A percentile compares a stretch with the other conserved stretches of the same genome.
Conservation (phyloP, 176 grass and related monocot genomes). For the Oryza punctata region DNA sequence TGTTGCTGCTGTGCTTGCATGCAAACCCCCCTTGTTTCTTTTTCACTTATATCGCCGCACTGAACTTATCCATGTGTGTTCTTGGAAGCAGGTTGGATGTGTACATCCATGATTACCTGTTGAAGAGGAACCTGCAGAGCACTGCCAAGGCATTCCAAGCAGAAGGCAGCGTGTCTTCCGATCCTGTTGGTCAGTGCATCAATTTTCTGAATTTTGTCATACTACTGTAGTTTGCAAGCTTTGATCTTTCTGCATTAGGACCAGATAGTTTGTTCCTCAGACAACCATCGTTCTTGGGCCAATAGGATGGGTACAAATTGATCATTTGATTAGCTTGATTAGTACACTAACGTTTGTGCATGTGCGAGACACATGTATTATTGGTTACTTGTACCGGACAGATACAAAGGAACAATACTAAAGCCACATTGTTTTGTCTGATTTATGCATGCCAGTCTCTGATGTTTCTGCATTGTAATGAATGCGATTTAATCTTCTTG, state of each 20-base stretch:
- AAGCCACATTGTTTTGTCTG: neutral
- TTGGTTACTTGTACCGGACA: neutral
- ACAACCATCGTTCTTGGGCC: neutral
- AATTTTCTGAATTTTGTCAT: neutral
- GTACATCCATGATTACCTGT: slow-evolving; percentile 78
- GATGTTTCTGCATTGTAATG: slow-evolving; percentile 32
- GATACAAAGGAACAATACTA: slow-evolving; percentile 5
- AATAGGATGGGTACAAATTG: neutral
- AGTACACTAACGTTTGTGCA: neutral
- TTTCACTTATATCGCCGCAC: neutral
- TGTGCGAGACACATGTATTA: no score
- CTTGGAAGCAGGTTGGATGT: slow-evolving; percentile 65
- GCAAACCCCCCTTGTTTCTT: neutral
- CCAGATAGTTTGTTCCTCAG: neutral
- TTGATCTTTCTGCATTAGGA: slow-evolving; percentile 16
- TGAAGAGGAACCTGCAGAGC: slow-evolving; percentile 66
- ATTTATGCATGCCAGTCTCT: neutral
- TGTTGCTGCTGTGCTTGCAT: neutral
- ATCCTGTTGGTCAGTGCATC: slow-evolving; percentile 65
- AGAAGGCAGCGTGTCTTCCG: slow-evolving; percentile 56
- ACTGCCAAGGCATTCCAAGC: slow-evolving; percentile 71
- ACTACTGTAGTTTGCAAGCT: slow-evolving; percentile 1
- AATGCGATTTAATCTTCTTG: neutral
- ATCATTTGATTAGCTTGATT: neutral
- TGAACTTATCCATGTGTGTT: slow-evolving; percentile 21